Evolutionary conservation across 2,329 filamentous ascomycete genomes (phyloP).

Genomic region (Monilinia fructicola): DNA sequence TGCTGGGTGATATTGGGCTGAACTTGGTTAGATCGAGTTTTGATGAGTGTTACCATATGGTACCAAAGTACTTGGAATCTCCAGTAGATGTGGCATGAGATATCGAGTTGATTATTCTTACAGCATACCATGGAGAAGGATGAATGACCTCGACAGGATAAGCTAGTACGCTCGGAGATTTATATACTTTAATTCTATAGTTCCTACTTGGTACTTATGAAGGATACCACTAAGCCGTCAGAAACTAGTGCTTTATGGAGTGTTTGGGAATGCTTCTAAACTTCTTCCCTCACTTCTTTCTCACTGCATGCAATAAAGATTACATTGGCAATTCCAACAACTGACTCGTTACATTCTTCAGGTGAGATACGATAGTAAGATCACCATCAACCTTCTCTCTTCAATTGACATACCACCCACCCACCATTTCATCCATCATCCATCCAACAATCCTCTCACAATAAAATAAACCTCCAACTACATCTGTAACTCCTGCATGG

Average conservation of each 20-base stretch:
- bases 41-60: neutral
- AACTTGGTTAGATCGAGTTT: neutral
- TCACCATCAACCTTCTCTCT: neutral
- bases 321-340: conserved; percentile 5
- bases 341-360: neutral
- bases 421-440: neutral
- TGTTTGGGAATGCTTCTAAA: neutral
- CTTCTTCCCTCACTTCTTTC: neutral
- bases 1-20: conserved; percentile 11
- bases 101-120: neutral
- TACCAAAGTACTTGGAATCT: no score
- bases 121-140: conserved; percentile 1
- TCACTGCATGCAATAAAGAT: neutral
- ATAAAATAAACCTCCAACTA: neutral
- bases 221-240: neutral
- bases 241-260: neutral
- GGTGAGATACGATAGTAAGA: neutral
- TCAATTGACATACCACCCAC: neutral
- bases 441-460: neutral
- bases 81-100: neutral
- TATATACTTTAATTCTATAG: conserved; percentile 8
- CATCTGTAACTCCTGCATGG: neutral
- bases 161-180: neutral
- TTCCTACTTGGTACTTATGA: conserved; percentile 2
- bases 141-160: conserved; percentile 3